phyloP scores from a whole-genome alignment of 2,329 filamentous ascomycete species.

The Aureobasidium subglaciale region DNA sequence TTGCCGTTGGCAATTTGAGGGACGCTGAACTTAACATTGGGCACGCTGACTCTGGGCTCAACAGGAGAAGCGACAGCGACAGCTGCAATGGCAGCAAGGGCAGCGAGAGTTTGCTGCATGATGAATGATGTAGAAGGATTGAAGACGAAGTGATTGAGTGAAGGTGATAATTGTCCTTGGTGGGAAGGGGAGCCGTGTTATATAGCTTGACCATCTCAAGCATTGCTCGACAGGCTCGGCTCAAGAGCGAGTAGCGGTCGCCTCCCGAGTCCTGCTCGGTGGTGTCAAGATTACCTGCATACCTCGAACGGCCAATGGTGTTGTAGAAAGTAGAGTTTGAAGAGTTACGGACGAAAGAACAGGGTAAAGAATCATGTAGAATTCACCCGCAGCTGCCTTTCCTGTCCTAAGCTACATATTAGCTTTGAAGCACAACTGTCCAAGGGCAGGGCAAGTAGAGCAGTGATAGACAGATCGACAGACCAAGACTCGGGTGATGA shows the following conservation, averaged over 20 bases:
- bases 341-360: neutral
- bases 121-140: neutral
- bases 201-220: neutral
- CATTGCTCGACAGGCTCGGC: neutral
- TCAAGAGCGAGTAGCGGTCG: neutral
- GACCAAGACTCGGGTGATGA: conserved; percentile 4
- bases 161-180: neutral
- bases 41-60: neutral
- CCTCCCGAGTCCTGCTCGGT: neutral
- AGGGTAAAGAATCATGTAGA: neutral
- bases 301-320: conserved; percentile 7
- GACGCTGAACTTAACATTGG: conserved; percentile 23
- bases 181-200: neutral
- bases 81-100: conserved; percentile 26
- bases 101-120: conserved; percentile 20
- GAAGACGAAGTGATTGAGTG: conserved; percentile 4
- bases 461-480: conserved; percentile 11
- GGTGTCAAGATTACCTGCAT: neutral
- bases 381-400: conserved; percentile 14
- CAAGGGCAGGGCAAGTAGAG: neutral
- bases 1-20: conserved; percentile 33
- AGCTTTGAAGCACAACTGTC: neutral
- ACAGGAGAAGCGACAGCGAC: conserved; percentile 26
- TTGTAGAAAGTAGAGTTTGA: neutral
- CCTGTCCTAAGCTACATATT: conserved; percentile 6